phyloP scores from a whole-genome alignment of 2,329 filamentous ascomycete species.

The Gyromitra esculenta region DNA sequence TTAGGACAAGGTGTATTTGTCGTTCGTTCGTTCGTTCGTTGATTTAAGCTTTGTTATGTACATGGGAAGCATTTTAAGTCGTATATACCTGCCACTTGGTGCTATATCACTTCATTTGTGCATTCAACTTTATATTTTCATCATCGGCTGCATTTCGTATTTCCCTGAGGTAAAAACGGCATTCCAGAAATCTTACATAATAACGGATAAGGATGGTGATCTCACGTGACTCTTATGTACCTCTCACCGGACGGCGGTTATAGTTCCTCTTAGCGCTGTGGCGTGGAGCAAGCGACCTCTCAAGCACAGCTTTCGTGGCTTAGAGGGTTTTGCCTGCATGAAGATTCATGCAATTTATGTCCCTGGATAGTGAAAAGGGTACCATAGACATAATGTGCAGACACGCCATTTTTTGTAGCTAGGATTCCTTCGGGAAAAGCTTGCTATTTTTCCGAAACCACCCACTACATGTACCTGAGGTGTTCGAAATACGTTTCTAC shows the following conservation, averaged over 20 bases:
- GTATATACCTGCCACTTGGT: constrained; percentile 20
- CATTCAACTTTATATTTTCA: background rate
- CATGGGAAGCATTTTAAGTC: constrained; percentile 15
- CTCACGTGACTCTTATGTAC: constrained; percentile 26
- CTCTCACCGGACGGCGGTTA: constrained; percentile 50
- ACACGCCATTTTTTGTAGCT: background rate
- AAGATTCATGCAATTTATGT: constrained; percentile 31
- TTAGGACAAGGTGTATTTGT: constrained; percentile 19
- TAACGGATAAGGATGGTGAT: background rate
- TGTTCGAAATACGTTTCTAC: too few relatives aligned
- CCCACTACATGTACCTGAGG: background rate
- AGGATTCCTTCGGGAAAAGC: background rate
- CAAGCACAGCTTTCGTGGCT: constrained; percentile 27
- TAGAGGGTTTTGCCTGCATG: constrained; percentile 31
- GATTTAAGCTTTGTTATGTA: constrained; percentile 17
- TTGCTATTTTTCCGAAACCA: background rate
- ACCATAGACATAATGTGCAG: background rate
- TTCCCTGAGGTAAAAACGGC: background rate
- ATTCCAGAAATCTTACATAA: background rate
- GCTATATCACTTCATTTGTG: background rate
- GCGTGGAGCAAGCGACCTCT: constrained; percentile 18
- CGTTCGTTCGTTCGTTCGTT: constrained; percentile 24
- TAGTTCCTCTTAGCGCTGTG: constrained; percentile 27
- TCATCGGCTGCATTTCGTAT: background rate
- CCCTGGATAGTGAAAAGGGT: background rate